Evolutionary conservation across 768 basidiomycete species (phyloP), one percentile per base, ranked within the genome.

Genomic region (Hemileccinum impolitum): DNA sequence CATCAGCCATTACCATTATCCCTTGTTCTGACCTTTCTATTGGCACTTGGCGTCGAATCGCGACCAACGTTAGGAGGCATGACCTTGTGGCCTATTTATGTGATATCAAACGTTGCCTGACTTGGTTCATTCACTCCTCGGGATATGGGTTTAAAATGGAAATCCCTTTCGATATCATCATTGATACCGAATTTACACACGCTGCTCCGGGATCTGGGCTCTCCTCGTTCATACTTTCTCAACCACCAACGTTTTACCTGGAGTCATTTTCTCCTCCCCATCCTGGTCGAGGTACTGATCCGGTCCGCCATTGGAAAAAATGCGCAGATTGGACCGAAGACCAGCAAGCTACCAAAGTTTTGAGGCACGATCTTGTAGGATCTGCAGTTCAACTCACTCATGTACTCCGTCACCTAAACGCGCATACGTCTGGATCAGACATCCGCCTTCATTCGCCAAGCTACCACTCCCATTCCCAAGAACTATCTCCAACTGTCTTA

Each of bases 131-230:
- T 47, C 79, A 82, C 36, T 85, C 85, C 6, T 74, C 70, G 1
- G 87, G 85, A 18, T 77, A 77, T 53, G 80, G 85, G 17, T 91
- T 90, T 75, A 91, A 91, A 67, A 92, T 92, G 85, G 86, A 88
- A 52, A 75, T 91, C 15, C 80, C 87, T 5, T 89, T 86, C 67
- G 73, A 80, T 48, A 75, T 67, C 51, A 82, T 91, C 52, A 55
- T 74, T 17, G 72, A 81, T 26, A 76, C 81, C 5, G 75, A 79
- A 44, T 83, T 87, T 64, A 68, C 73, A 21, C 74, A 79, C 47
- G 66, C 74, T 26, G 69, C 77, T 15, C 77, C 81, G 12, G 81
- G 79, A 26, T 72, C 76, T 8, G 86, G 77, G 28, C 70, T 78
- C 7, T 84, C 81, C 7, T 74, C 81, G 1, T 82, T 91, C 61